phyloP scores from a whole-genome alignment of 768 basidiomycete species.

The Erythrobasidium yunnanense region DNA sequence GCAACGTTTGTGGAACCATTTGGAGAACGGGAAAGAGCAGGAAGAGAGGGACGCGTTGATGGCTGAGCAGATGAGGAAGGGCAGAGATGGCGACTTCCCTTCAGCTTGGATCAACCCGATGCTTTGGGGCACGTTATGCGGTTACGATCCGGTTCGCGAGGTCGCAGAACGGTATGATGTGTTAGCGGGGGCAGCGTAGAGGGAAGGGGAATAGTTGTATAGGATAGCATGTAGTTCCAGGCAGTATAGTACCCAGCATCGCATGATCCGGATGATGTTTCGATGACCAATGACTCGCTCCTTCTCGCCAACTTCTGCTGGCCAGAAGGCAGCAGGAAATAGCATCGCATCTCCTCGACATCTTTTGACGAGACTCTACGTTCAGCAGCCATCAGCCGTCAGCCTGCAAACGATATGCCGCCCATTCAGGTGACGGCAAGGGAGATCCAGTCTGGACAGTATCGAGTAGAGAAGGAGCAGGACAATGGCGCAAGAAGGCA shows the following conservation, averaged over 20 bases:
- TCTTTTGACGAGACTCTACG: no score
- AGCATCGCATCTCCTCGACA: no score
- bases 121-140: slow-evolving; percentile 8
- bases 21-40: slow-evolving; percentile 19
- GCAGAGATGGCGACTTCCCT: slow-evolving; percentile 8
- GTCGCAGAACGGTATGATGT: neutral
- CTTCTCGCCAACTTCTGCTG: no score
- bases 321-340: no score
- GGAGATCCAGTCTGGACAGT: neutral
- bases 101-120: slow-evolving; percentile 18
- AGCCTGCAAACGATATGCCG: neutral
- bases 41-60: slow-evolving; percentile 17
- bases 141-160: neutral
- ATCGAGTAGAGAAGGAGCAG: slow-evolving; percentile 49
- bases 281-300: no score
- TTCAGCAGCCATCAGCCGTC: no score
- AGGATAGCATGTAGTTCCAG: no score
- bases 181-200: no score
- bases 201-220: no score
- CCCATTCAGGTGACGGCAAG: slow-evolving; percentile 4
- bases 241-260: no score
- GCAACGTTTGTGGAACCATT: slow-evolving; percentile 8
- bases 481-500: slow-evolving; percentile 52
- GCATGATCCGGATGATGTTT: no score
- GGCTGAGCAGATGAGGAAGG: neutral